Base-by-base conservation (phyloP, 2,329 filamentous ascomycete genomes). In the Phaeosphaeria sp. region DNA sequence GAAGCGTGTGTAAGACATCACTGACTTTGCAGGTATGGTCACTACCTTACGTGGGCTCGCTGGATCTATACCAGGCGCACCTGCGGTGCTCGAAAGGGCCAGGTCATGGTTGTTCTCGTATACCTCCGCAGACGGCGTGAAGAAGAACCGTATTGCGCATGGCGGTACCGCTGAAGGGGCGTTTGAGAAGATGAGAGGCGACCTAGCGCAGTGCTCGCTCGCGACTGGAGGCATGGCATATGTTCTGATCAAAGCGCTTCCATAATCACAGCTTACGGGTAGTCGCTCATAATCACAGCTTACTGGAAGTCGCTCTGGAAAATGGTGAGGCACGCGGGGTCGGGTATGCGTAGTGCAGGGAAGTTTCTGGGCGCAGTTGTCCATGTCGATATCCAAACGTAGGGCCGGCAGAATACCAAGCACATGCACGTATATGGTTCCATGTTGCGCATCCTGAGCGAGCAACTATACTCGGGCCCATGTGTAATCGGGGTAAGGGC, bases 41-140 rank as follows among this genome's bases (percentile, higher is more conserved):
- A 13, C 18, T 1, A 22, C 54, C 11, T 24, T 64, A 7, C 45
- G 49, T 21, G 52, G 50, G 7, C 55, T 61, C 2, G 43, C 47
- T 1, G 33, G 60, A 33, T 42, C 20, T 21, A 49, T 64, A 2
- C 55, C 59, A 15, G 7, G 45, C n/a, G 45, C 45, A 25, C 39
- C 44, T 11, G 44, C 27, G 3, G 46, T 61, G 4, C 25, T 67
- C 9, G 48, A 40, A 21, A 43, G n/a, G 20, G 52, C 59, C 6
- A 57, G 40, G 7, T 40, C 36, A 21, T 66, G 63, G 65, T 50
- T 44, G 2, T 27, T 66, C 27, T 52, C 52, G 5, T 67, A 59
- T 30, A 24, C 56, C 33, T n/a, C 50, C 11, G 42, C 50, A 9
- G 46, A 51, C 11, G 39, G 50, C 9, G 36, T 49, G 6, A 64